Percentiles rank a stretch among this genome's conserved stretches.
These are phyloP conservation scores for Kappamyces sp. DNA, from an alignment of 192 early-diverging fungal species.

Conservation along the genomic window DNA sequence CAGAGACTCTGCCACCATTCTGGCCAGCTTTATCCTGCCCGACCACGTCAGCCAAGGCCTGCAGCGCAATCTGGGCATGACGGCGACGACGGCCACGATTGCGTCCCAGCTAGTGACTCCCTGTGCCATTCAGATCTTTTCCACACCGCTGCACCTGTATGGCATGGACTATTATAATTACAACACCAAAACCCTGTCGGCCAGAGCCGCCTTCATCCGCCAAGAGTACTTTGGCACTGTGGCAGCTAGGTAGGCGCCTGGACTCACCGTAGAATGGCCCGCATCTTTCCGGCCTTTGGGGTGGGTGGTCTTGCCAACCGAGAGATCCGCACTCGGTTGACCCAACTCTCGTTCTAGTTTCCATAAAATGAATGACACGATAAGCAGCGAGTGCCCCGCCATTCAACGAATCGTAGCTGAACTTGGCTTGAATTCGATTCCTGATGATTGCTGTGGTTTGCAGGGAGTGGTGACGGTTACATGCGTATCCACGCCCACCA, in stretches of 20 bases:
- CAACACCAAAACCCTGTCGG: constrained; percentile 8
- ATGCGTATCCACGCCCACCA: no score
- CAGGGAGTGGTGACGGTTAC: no score
- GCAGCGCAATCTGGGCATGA: constrained; percentile 8
- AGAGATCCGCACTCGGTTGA: not conserved
- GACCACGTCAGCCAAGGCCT: constrained; percentile 19
- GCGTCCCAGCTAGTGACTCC: constrained; percentile 36
- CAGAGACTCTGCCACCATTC: constrained; percentile 38
- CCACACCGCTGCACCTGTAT: constrained; percentile 36
- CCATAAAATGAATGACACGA: no score
- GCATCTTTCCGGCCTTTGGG: constrained; percentile 47
- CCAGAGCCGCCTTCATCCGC: constrained; percentile 19
- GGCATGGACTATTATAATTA: constrained; percentile 44
- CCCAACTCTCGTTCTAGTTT: no score
- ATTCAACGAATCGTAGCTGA: not conserved
- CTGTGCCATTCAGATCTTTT: constrained; percentile 34
- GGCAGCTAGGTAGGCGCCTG: not conserved
- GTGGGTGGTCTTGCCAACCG: constrained; percentile 42
- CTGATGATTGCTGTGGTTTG: not conserved
- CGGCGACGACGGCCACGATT: constrained; percentile 13
- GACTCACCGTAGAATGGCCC: constrained; percentile 23
- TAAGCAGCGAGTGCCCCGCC: no score
- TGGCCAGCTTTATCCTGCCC: constrained; percentile 44
- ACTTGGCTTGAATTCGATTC: not conserved
- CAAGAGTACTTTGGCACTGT: constrained; percentile 21